Percentiles rank a stretch among this genome's conserved stretches.
phyloP scores from a whole-genome alignment of 2,329 filamentous ascomycete species.

The Leptoxyphium fumago region DNA sequence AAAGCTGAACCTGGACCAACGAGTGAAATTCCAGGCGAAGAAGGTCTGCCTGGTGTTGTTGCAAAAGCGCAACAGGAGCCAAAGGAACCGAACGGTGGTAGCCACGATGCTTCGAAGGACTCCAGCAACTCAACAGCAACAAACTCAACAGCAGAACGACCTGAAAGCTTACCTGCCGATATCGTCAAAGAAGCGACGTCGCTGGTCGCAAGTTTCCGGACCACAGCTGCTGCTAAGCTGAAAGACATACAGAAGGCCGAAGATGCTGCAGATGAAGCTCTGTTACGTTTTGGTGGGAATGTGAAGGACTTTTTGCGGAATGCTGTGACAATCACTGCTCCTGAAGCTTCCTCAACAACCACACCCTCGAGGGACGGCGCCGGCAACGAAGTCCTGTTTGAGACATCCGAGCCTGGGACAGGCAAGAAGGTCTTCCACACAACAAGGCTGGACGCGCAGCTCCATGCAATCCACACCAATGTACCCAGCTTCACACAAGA shows the following conservation, averaged over 20 bases:
- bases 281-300: slow-evolving; percentile 81
- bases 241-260: slow-evolving; percentile 86
- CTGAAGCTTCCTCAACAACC: slow-evolving; percentile 26
- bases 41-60: slow-evolving; percentile 9
- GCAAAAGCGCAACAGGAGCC: neutral
- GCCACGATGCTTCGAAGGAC: slow-evolving; percentile 1
- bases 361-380: slow-evolving; percentile 13
- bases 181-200: slow-evolving; percentile 42
- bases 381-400: slow-evolving; percentile 58
- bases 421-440: slow-evolving; percentile 92
- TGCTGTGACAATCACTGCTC: slow-evolving; percentile 75
- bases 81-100: neutral
- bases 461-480: slow-evolving; percentile 86
- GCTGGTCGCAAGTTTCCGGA: slow-evolving; percentile 56
- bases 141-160: slow-evolving; percentile 12
- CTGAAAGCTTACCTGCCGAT: slow-evolving; percentile 33
- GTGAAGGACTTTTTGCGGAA: slow-evolving; percentile 81
- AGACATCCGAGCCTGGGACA: slow-evolving; percentile 72
- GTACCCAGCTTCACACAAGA: slow-evolving; percentile 72
- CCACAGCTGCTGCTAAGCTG: slow-evolving; percentile 36
- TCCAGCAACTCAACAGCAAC: slow-evolving; percentile 1
- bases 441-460: slow-evolving; percentile 83
- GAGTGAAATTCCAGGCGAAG: slow-evolving; percentile 13
- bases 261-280: slow-evolving; percentile 88
- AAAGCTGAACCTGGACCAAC: slow-evolving; percentile 8